A percentile compares a stretch with the other conserved stretches of the same genome.
These are phyloP conservation scores for Clitopilus hobsonii DNA, from an alignment of 768 basidiomycete genomes.

Conservation along the genomic window DNA sequence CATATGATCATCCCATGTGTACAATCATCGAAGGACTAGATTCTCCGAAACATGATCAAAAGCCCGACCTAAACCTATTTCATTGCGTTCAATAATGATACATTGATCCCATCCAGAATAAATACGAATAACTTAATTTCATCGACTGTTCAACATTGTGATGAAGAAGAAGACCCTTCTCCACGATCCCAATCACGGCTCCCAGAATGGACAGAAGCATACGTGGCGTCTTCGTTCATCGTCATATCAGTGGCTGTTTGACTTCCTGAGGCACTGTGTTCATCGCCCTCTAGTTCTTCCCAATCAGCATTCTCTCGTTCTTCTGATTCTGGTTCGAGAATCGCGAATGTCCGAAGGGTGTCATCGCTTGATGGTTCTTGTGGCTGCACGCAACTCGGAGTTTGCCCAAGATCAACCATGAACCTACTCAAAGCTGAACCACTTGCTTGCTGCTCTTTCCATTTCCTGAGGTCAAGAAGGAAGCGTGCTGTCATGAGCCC, in stretches of 20 bases:
- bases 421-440: neutral
- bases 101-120: too few species aligned
- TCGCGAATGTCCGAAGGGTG: neutral
- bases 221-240: neutral
- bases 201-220: neutral
- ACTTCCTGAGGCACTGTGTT: neutral
- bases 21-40: too few species aligned
- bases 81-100: too few species aligned
- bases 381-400: neutral
- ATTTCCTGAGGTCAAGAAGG: slow-evolving; percentile 14
- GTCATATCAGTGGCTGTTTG: neutral
- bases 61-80: too few species aligned
- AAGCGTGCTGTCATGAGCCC: slow-evolving; percentile 18
- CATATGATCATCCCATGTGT: too few species aligned
- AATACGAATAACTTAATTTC: too few species aligned
- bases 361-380: neutral
- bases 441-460: slow-evolving; percentile 5
- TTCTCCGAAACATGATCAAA: too few species aligned
- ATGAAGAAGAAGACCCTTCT: neutral
- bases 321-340: neutral
- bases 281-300: neutral
- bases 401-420: neutral
- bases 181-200: neutral
- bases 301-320: neutral
- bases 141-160: neutral